Evolutionary conservation across 441 rosid genomes (phyloP).

Genomic region (Pelargonium cotyledonis): DNA sequence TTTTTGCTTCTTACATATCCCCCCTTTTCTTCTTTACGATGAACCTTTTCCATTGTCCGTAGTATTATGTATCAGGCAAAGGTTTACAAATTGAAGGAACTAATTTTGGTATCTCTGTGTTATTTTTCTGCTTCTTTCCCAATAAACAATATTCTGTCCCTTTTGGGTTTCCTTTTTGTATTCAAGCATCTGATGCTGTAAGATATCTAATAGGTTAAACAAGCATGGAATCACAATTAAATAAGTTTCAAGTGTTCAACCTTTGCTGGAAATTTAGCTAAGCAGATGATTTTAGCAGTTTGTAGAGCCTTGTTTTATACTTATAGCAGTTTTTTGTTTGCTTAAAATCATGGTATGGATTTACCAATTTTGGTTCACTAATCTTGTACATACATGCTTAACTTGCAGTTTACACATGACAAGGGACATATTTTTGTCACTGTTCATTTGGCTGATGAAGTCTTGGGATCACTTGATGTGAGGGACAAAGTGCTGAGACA

Average conservation of each 20-base stretch:
- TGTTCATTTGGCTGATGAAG: constrained; percentile 73
- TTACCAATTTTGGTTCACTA: constrained; percentile 7
- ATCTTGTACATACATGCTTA: constrained; percentile 13
- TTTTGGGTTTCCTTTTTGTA: background rate
- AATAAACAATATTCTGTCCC: background rate
- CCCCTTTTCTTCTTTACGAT: constrained; percentile 3
- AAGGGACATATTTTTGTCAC: constrained; percentile 87
- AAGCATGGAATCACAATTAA: no score
- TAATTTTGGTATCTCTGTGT: background rate
- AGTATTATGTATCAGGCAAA: background rate
- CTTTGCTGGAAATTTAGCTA: background rate
- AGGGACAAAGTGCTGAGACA: constrained; percentile 53
- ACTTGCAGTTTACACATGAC: constrained; percentile 70
- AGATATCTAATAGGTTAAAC: background rate
- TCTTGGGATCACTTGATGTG: constrained; percentile 31
- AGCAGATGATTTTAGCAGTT: background rate
- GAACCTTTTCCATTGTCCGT: background rate
- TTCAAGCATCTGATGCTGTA: background rate
- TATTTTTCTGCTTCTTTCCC: background rate
- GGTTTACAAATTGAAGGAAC: background rate
- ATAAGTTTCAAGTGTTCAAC: background rate
- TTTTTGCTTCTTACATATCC: constrained; percentile 7
- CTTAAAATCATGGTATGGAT: background rate
- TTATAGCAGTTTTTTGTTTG: background rate
- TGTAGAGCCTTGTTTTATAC: background rate